Conservation (phyloP, 257 asterid genomes). For the Nicotiana attenuata region DNA sequence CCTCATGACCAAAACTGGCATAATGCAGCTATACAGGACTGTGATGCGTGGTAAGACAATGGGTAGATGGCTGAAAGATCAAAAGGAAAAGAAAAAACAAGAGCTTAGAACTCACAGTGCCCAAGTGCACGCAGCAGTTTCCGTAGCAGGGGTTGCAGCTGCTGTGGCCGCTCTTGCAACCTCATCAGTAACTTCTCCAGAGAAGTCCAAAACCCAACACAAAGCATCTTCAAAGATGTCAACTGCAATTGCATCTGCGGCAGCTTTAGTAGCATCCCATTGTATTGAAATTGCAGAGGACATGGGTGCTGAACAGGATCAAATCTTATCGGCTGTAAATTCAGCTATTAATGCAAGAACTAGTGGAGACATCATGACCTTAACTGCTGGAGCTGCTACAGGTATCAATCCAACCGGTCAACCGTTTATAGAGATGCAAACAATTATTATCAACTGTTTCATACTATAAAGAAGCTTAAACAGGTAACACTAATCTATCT, state of each 20-base stretch:
- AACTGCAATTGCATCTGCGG: constrained; percentile 72
- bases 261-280: constrained; percentile 90
- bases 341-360: constrained; percentile 73
- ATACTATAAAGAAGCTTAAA: not conserved
- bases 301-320: constrained; percentile 76
- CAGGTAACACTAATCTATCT: not conserved
- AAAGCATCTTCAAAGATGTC: constrained; percentile 39
- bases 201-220: constrained; percentile 26
- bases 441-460: not conserved
- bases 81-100: constrained; percentile 69
- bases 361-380: constrained; percentile 78
- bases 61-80: constrained; percentile 78
- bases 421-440: not conserved
- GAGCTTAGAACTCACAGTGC: constrained; percentile 81
- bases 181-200: constrained; percentile 42
- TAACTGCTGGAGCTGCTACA: constrained; percentile 92
- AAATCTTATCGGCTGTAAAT: constrained; percentile 50
- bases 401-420: constrained; percentile 31
- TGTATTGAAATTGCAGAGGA: constrained; percentile 90
- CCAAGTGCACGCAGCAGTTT: constrained; percentile 72
- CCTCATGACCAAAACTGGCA: not conserved
- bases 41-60: constrained; percentile 54
- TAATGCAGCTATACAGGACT: constrained; percentile 43
- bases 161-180: constrained; percentile 84
- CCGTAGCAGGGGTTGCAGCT: constrained; percentile 85